Evolutionary conservation across 805 yeast species (phyloP), one percentile per base, ranked within the genome.

Genomic region (Pichia californica): DNA sequence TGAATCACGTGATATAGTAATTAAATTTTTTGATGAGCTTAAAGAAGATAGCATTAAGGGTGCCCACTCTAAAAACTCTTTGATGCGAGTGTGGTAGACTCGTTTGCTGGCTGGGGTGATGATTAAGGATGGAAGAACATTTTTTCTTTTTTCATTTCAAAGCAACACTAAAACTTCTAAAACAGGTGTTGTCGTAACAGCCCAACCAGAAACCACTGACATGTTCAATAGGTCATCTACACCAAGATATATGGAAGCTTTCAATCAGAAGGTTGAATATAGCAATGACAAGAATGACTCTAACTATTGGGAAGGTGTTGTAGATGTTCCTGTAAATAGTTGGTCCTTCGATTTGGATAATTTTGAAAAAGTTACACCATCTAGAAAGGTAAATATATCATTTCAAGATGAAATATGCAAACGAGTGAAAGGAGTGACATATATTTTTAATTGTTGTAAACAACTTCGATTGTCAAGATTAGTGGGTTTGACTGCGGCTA

Each of bases 371-470:
- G 41, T 46, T 2, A 53, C 67, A 1, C 68, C 74, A 3, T 68
- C 74, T 0, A 51, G 71, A 29, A 23, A 42, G 18, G 46, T 48
- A 18, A 62, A 63, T 14, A 51, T 74, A 8, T 30, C 60, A 1
- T 62, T 55, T 29, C 52, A 57, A 3, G 67, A 63, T 5, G 81
- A 77, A 56, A 53, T 67, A 20, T 52, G 56, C 21, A 61, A 61
- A 50, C 63, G 79, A 36, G 61, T 69, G 36, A 76, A 74, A 49
- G 81, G 79, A 9, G 68, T 68, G 8, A 61, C 64, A 20, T 75
- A 71, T 51, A 59, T 76, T 33, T 67, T 69, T 10, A 64, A 63
- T 34, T 69, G 74, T 41, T 70, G 76, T 34, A 49, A 62, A 26
- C 66, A 63, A 43, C 58, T 76, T 34, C 62, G 70, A 40, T 55